Evolutionary conservation across 345 rosid species (phyloP), one percentile per base, ranked within the genome.

Genomic region (Salix caprea): DNA sequence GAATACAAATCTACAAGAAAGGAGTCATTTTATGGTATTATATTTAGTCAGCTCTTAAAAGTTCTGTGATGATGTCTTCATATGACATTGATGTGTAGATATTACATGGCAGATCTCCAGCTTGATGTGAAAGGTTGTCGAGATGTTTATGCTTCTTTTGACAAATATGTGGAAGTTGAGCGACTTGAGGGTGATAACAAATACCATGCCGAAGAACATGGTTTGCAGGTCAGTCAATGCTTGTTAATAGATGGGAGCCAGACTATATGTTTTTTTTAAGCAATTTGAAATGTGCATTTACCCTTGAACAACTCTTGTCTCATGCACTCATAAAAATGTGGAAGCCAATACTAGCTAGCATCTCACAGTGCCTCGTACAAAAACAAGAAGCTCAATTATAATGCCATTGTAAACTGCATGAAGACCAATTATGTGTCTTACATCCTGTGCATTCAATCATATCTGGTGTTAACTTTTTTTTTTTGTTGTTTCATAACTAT

Each of bases 91-190:
- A 70, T 37, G 23, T 65, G 44, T 64, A 61, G 48, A 65, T 60
- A 37, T 52, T 52, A 40, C 80, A 21, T 82, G 81, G 82, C 88
- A 95, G 99, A 95, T 69, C 96, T 95, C 71, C 99, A 95, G 85
- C 98, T 95, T 73, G 99, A 95, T 84, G 99, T 95, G 70, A 95
- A 95, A 88, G 99, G 98, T 62, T 95, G 98, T 84, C 90, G 87
- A 76, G 99, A 95, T 84, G 94, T 95, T 66, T 96, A 93, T 75
- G 97, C 98, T 75, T 95, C 99, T 23, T 95, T 95, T 90, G 99
- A 95, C 76, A 95, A 93, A 85, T 95, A 95, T 82, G 98, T 95
- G 28, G 98, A 95, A 83, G 98, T 95, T 82, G 98, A 95, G 81
- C 88, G 90, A 52, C 99, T 95, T 74, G 99, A 95, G 79, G 99